Percentiles rank a stretch among this genome's conserved stretches.
Evolutionary conservation across 140 eudicot genomes (phyloP).

Genomic region (Oenanthe javanica): DNA sequence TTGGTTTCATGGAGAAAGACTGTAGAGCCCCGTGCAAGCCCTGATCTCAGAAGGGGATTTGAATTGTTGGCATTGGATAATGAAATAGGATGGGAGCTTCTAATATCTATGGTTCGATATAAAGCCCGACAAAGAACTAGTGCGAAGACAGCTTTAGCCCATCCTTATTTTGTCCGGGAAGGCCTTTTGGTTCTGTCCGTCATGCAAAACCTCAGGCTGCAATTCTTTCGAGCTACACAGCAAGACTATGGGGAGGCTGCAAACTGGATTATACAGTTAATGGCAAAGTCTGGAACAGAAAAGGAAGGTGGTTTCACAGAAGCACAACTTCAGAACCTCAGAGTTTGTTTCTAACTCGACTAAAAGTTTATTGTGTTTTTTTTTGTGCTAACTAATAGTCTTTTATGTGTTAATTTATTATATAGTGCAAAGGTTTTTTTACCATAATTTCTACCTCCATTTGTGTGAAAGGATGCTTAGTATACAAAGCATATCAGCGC

Average conservation of each 20-base stretch:
- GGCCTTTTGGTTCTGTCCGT: constrained; percentile 75
- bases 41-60: constrained; percentile 75
- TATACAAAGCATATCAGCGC: background rate
- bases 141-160: constrained; percentile 86
- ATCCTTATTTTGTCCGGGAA: constrained; percentile 86
- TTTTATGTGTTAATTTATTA: background rate
- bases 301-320: constrained; percentile 96
- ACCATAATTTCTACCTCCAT: background rate
- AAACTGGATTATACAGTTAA: constrained; percentile 65
- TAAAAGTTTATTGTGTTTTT: background rate
- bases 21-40: constrained; percentile 84
- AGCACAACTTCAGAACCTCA: constrained; percentile 80
- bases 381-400: background rate
- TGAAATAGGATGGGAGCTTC: constrained; percentile 95
- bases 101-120: constrained; percentile 88
- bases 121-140: constrained; percentile 89
- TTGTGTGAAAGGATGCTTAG: background rate
- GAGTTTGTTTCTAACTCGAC: constrained; percentile 34
- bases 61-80: constrained; percentile 83
- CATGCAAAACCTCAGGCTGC: constrained; percentile 75
- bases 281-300: constrained; percentile 94
- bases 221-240: constrained; percentile 70
- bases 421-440: background rate
- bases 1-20: constrained; percentile 71
- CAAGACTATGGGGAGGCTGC: constrained; percentile 87